Evolutionary conservation across 352 stramenopile species (phyloP).

Genomic region (Globisporangium nunn): DNA sequence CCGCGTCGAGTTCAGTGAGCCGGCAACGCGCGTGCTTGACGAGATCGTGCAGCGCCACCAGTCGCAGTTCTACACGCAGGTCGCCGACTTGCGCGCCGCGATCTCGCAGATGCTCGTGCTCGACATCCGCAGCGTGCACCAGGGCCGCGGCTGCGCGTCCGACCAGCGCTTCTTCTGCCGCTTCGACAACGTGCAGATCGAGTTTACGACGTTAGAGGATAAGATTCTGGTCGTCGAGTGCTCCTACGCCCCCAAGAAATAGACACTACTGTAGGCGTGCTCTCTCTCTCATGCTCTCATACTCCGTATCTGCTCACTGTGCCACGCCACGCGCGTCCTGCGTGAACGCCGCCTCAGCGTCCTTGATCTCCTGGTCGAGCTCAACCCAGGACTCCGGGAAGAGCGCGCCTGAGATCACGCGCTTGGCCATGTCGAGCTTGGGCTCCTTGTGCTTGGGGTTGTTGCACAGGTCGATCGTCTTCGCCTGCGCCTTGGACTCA

Average conservation of each 20-base stretch:
- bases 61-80: conserved; percentile 58
- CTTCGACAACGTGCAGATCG: conserved; percentile 69
- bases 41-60: conserved; percentile 32
- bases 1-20: conserved; percentile 43
- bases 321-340: too few relatives aligned
- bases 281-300: not conserved
- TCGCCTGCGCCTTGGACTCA: conserved; percentile 94
- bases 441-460: conserved; percentile 99
- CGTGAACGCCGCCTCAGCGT: conserved; percentile 27
- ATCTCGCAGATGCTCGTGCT: conserved; percentile 80
- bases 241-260: conserved; percentile 21
- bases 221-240: conserved; percentile 60
- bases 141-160: conserved; percentile 52
- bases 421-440: conserved; percentile 99
- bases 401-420: conserved; percentile 94
- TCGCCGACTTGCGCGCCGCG: conserved; percentile 40
- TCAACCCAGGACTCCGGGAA: conserved; percentile 98
- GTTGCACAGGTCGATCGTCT: conserved; percentile 99
- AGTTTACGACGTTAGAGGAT: conserved; percentile 66
- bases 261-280: not conserved
- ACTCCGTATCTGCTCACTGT: not conserved
- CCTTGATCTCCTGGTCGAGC: conserved; percentile 95
- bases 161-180: conserved; percentile 63
- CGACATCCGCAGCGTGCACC: conserved; percentile 79
- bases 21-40: conserved; percentile 31